Conservation (phyloP, 2,329 filamentous ascomycete genomes). For the Nectriaceae sp. region DNA sequence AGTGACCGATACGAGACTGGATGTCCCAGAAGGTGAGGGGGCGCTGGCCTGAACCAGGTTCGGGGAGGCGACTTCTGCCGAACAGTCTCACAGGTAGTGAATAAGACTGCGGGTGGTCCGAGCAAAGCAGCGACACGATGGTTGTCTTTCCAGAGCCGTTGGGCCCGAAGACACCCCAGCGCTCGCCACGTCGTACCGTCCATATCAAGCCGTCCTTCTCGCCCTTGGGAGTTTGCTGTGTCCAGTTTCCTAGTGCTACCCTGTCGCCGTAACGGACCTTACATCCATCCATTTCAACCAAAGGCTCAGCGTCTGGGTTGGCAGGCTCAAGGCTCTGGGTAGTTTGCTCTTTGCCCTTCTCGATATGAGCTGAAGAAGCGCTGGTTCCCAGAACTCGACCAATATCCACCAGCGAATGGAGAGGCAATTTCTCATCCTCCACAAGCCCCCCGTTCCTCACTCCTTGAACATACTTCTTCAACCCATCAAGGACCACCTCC, state of each 20-base stretch:
- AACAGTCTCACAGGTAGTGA: conserved; percentile 86
- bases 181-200: conserved; percentile 79
- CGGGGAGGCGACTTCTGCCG: conserved; percentile 76
- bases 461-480: conserved; percentile 50
- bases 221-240: conserved; percentile 55
- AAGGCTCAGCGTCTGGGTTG: conserved; percentile 56
- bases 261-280: conserved; percentile 79
- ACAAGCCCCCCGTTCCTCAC: conserved; percentile 45
- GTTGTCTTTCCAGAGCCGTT: conserved; percentile 98
- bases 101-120: conserved; percentile 94
- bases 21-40: conserved; percentile 93
- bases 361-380: conserved; percentile 10
- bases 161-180: conserved; percentile 90
- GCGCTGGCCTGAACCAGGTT: conserved; percentile 62
- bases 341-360: conserved; percentile 6
- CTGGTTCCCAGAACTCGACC: conserved; percentile 44
- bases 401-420: conserved; percentile 52
- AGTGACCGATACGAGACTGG: conserved; percentile 86
- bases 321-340: conserved; percentile 21
- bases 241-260: conserved; percentile 80
- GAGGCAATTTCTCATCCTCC: conserved; percentile 51
- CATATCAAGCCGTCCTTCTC: conserved; percentile 70
- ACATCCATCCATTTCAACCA: conserved; percentile 88
- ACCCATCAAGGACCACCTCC: conserved; percentile 57
- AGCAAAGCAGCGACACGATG: conserved; percentile 86